Evolutionary conservation across 805 yeast species (phyloP), one percentile per base, ranked within the genome.

Genomic region (Monosporozyma siamensis): DNA sequence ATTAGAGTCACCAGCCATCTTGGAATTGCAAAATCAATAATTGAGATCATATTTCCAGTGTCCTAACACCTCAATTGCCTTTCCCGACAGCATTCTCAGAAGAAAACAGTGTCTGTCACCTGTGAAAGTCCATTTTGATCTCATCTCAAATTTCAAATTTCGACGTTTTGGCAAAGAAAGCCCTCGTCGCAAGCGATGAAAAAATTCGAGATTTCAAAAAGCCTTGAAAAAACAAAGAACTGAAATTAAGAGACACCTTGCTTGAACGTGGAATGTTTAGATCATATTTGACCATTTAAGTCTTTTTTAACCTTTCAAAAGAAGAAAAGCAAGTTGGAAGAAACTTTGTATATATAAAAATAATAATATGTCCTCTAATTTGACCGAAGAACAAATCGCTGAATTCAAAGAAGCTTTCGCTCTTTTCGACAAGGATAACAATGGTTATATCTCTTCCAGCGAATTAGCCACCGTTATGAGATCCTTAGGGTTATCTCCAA

Each of bases 401-500:
- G 97, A 92, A 58, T 92, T 92, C 70, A 88, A 87, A 67, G 98
- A 92, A 71, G 98, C 98, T 5, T 92, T 92, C 64, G 87, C 97
- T 48, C 77, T 92, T 51, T 92, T 92, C 56, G 98, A 92, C 72
- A 88, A 88, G 65, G 95, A 92, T 64, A 83, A 89, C 59, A 97
- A 89, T 66, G 98, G 98, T 8, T 86, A 87, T 61, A 92, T 92
- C 70, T 87, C 96, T 45, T 85, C 96, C 54, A 77, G 85, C 59
- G 98, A 92, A 68, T 74, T 92, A 53, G 97, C 97, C 51, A 88
- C 96, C 4, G 98, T 92, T 41, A 92, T 92, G 98, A 82, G 98
- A 69, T 86, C 97, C n/a, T 73, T 92, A 59, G 98, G 98, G 41
- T 92, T 88, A 66, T 90, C 90, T 58, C 98, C 98, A 29, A 80